A percentile compares a stretch with the other conserved stretches of the same genome.
phyloP scores from a whole-genome alignment of 2,329 filamentous ascomycete species.

The Hirsutella thompsonii region DNA sequence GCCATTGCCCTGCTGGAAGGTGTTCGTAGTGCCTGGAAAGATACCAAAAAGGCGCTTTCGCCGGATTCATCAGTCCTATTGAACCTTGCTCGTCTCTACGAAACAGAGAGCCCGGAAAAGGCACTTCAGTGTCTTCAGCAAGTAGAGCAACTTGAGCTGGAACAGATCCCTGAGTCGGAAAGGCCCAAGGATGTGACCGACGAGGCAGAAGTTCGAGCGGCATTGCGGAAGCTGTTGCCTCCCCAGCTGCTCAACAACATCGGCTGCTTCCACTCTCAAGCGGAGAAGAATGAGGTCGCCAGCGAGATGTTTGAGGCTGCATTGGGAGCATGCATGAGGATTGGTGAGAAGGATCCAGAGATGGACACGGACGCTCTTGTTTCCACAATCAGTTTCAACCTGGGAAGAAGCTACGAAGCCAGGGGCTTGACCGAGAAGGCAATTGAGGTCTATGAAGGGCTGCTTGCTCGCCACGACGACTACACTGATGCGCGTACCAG shows the following conservation, averaged over 20 bases:
- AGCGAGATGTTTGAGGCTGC: slow-evolving; percentile 88
- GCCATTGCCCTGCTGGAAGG: slow-evolving; percentile 74
- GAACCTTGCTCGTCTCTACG: slow-evolving; percentile 85
- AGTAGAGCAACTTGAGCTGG: slow-evolving; percentile 80
- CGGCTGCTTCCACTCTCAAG: slow-evolving; percentile 86
- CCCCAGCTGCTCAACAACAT: slow-evolving; percentile 96
- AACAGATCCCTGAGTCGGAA: slow-evolving; percentile 61
- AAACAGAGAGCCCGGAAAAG: slow-evolving; percentile 74
- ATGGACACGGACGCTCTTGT: slow-evolving; percentile 84
- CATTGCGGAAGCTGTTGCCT: slow-evolving; percentile 65
- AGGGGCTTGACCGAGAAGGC: slow-evolving; percentile 72
- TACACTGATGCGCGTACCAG: slow-evolving; percentile 87
- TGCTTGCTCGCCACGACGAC: slow-evolving; percentile 74
- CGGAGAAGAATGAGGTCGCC: slow-evolving; percentile 67
- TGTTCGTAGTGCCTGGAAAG: slow-evolving; percentile 83
- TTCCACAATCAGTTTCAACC: slow-evolving; percentile 93
- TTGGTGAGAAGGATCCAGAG: slow-evolving; percentile 60
- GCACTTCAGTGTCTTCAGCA: slow-evolving; percentile 84
- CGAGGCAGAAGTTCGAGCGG: slow-evolving; percentile 43
- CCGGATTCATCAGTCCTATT: slow-evolving; percentile 81
- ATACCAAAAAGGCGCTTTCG: slow-evolving; percentile 69
- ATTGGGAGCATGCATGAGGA: slow-evolving; percentile 72
- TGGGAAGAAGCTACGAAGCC: slow-evolving; percentile 85
- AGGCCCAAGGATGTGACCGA: slow-evolving; percentile 42
- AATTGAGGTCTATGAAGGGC: slow-evolving; percentile 73